Evolutionary conservation across 371 early-diverging fungal genomes (phyloP).

Genomic region (Saksenaea vasiformis): DNA sequence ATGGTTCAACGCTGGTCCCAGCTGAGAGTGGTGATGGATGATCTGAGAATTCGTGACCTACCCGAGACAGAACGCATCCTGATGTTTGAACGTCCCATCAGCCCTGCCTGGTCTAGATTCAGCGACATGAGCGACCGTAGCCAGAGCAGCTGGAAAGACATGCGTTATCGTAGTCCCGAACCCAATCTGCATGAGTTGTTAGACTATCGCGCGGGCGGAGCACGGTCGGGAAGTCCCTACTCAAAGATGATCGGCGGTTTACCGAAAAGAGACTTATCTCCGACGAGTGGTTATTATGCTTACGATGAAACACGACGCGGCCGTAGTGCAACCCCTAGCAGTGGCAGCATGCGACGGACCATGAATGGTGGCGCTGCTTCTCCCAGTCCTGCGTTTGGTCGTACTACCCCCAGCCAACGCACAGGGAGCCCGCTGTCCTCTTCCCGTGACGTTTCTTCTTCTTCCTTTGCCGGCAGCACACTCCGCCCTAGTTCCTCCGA

Average conservation of each 20-base stretch:
- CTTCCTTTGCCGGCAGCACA: background rate
- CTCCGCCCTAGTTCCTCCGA: conserved; percentile 23
- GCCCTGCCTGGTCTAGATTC: conserved; percentile 13
- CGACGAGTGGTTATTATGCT: background rate
- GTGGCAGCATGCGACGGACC: conserved; percentile 6
- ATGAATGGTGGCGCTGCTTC: background rate
- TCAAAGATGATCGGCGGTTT: background rate
- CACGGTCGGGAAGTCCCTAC: conserved; percentile 2
- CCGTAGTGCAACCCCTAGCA: conserved; percentile 30
- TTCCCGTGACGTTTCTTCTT: conserved; percentile 6
- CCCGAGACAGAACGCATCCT: conserved; percentile 42
- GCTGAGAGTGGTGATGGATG: conserved; percentile 53
- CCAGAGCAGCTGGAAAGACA: conserved; percentile 30
- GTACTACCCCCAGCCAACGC: conserved; percentile 11
- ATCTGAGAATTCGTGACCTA: conserved; percentile 41
- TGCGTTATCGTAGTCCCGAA: conserved; percentile 38
- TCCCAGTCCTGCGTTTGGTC: conserved; percentile 8
- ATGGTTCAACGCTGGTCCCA: conserved; percentile 58
- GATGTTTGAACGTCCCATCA: conserved; percentile 7
- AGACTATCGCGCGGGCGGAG: background rate
- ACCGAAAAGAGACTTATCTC: conserved; percentile 8
- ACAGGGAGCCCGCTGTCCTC: conserved; percentile 23
- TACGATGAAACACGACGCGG: conserved; percentile 13
- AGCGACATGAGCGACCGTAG: conserved; percentile 15
- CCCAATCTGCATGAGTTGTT: conserved; percentile 13